phyloP scores from a whole-genome alignment of 2,329 filamentous ascomycete genomes.

The Botryotinia calthae region DNA sequence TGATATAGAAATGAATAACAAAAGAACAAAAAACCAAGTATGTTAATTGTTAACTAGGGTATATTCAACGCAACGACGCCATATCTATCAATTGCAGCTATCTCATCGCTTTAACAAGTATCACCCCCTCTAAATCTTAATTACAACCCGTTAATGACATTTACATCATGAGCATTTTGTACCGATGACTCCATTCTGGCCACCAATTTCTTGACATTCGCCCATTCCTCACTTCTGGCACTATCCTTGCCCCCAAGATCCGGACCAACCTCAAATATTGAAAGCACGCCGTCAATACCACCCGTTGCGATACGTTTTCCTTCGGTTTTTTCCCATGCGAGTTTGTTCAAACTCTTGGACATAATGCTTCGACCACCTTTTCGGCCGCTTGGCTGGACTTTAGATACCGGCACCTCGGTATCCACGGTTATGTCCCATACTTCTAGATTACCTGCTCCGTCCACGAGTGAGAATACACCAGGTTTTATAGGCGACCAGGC shows the following conservation, averaged over 20 bases:
- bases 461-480: slow-evolving; percentile 90
- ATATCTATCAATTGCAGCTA: slow-evolving; percentile 23
- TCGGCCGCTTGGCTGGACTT: slow-evolving; percentile 67
- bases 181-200: slow-evolving; percentile 62
- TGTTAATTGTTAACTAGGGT: slow-evolving; percentile 28
- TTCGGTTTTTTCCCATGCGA: slow-evolving; percentile 89
- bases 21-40: background rate
- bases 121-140: background rate
- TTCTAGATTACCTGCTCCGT: slow-evolving; percentile 88
- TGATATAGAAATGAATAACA: background rate
- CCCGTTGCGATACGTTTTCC: slow-evolving; percentile 85
- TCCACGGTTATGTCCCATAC: slow-evolving; percentile 94
- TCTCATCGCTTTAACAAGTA: background rate
- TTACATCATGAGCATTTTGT: slow-evolving; percentile 26
- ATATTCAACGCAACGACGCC: slow-evolving; percentile 33
- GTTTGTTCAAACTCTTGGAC: slow-evolving; percentile 86
- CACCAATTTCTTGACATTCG: slow-evolving; percentile 85
- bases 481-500: slow-evolving; percentile 94
- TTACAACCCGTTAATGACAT: slow-evolving; percentile 25
- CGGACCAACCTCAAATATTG: slow-evolving; percentile 85
- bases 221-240: slow-evolving; percentile 86
- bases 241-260: slow-evolving; percentile 82
- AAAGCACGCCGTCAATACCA: slow-evolving; percentile 86
- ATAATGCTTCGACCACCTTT: slow-evolving; percentile 66
- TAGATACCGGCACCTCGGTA: slow-evolving; percentile 85